Evolutionary conservation across 176 grass and related monocot genomes (phyloP), one percentile per base, ranked within the genome.

Genomic region (Musa schizocarpa): DNA sequence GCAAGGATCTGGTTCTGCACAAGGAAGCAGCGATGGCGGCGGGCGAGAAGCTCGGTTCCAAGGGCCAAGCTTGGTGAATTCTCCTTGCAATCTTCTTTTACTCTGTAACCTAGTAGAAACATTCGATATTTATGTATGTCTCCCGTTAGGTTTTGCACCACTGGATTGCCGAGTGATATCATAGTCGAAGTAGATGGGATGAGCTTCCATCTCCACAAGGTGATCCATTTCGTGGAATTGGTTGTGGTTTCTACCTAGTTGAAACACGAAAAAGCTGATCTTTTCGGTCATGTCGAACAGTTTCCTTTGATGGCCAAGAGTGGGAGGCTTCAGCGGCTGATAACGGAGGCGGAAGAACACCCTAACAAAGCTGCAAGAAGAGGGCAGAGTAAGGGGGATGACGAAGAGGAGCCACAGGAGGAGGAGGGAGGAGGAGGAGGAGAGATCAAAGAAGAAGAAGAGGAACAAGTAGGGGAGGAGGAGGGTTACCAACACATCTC

Each of bases 201-300:
- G 94, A 81, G 68, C 77, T 98, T 98, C 84, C 94, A 98, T 78
- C 90, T 98, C 69, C 90, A 98, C 53, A 98, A 86, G 94, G 94
- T 96, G n/a, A 19, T 69, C 29, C 48, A 65, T 17, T 24, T 79
- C 65, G 2, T 26, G 1, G 2, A 65, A 51, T 49, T 64, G 14
- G 27, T 23, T 81, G 54, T 19, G 49, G 17, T 67, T 24, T 0
- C 8, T 21, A 9, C 66, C 73, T 5, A 22, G 56, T 21, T 20
- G 9, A 89, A 85, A 81, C 68, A 64, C 13, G 20, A 69, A 61
- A 78, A 57, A 85, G 72, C 56, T 2, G 57, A 19, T 50, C 17
- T 14, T 74, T 74, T 72, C 34, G 20, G 7, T 53, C n/a, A 16
- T 71, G 49, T 25, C n/a, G 3, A 69, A 73, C 87, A 98, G 94